Conservation (phyloP, 1,139 yeast species). For the Yamadazyma dendronema region DNA sequence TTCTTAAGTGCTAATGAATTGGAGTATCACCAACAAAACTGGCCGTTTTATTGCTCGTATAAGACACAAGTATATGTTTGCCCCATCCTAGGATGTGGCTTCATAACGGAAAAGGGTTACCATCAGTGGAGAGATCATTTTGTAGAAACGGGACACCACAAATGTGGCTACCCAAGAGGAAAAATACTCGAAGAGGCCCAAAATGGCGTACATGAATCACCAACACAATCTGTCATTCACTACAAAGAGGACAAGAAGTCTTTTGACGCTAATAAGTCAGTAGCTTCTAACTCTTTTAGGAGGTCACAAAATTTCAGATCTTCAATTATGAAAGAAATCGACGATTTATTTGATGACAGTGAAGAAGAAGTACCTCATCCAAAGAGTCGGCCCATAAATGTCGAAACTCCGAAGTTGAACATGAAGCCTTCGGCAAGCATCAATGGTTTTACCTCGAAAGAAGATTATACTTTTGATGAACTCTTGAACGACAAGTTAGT, state of each 20-base stretch:
- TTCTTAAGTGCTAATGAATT: conserved; percentile 18
- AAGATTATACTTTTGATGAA: background rate
- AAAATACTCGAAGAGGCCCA: background rate
- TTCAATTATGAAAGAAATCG: conserved; percentile 7
- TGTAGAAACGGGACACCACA: conserved; percentile 20
- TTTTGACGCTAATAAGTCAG: no score
- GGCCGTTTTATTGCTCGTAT: conserved; percentile 23
- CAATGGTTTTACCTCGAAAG: background rate
- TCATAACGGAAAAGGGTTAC: conserved; percentile 38
- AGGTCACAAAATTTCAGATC: background rate
- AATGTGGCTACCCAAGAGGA: conserved; percentile 11
- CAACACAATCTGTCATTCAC: background rate
- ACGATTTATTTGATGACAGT: conserved; percentile 17
- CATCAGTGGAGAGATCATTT: conserved; percentile 34
- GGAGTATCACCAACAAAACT: conserved; percentile 19
- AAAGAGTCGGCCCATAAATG: background rate
- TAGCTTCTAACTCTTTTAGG: no score
- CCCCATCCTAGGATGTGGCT: conserved; percentile 44
- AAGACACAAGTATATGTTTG: conserved; percentile 35
- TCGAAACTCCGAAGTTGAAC: background rate
- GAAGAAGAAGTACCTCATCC: background rate
- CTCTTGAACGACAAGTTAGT: background rate
- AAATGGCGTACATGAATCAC: background rate
- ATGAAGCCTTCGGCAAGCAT: background rate
- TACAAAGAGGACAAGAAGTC: no score